phyloP scores from a whole-genome alignment of 2,329 filamentous ascomycete species.

The Aspergillus fumigatus region DNA sequence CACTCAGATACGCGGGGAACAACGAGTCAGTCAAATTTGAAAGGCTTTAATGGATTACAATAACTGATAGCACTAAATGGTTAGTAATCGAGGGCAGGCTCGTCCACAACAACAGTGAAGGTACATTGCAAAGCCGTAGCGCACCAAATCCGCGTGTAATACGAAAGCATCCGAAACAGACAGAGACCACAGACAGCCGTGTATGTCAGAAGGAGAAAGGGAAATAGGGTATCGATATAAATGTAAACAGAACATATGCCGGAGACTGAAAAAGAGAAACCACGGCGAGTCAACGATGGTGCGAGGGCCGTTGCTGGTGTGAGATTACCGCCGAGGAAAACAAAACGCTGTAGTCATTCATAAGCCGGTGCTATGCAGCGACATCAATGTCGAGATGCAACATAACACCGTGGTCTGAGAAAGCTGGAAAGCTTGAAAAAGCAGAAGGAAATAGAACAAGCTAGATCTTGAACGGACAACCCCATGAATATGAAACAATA shows the following conservation, averaged over 20 bases:
- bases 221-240: conserved; percentile 33
- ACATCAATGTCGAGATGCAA: not conserved
- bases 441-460: conserved; percentile 3
- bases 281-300: conserved; percentile 5
- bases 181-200: conserved; percentile 8
- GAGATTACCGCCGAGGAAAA: conserved; percentile 8
- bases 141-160: not conserved
- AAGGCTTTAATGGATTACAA: not conserved
- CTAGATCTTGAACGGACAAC: conserved; percentile 8
- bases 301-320: not conserved
- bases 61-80: not conserved
- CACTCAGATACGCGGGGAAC: not conserved
- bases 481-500: conserved; percentile 8
- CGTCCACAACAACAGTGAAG: not conserved
- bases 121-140: not conserved
- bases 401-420: not conserved
- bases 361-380: not conserved
- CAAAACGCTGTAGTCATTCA: not conserved
- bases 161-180: conserved; percentile 5
- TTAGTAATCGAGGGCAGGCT: not conserved
- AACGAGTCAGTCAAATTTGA: not conserved
- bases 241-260: conserved; percentile 17
- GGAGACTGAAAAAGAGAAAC: conserved; percentile 13
- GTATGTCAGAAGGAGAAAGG: conserved; percentile 16
- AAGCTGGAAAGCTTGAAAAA: not conserved